Percentiles rank a stretch among this genome's conserved stretches.
Conservation (phyloP, 164 flowering plant genomes). For the Aristolochia fimbriata region DNA sequence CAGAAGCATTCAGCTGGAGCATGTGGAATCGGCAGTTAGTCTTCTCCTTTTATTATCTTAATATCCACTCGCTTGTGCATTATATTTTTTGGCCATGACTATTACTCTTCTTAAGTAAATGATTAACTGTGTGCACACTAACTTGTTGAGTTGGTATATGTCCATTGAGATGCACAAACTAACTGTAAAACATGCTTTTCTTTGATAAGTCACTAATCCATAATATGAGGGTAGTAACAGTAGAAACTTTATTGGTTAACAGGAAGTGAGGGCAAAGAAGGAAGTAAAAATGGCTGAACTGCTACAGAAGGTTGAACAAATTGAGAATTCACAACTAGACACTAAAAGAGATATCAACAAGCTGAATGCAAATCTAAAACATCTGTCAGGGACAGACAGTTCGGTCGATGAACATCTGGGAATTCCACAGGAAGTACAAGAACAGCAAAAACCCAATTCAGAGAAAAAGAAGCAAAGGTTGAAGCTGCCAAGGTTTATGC, state of each 20-base stretch:
- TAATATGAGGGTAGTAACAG: background rate
- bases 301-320: slow-evolving; percentile 28
- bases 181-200: background rate
- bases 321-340: slow-evolving; percentile 34
- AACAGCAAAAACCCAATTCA: slow-evolving; percentile 11
- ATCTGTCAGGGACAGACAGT: slow-evolving; percentile 12
- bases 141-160: too few species aligned
- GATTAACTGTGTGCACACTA: background rate
- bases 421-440: slow-evolving; percentile 9
- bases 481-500: slow-evolving; percentile 47
- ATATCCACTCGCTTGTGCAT: background rate
- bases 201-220: background rate
- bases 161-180: too few species aligned
- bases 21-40: slow-evolving; percentile 38
- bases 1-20: slow-evolving; percentile 37
- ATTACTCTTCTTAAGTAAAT: background rate
- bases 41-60: background rate
- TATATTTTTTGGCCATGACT: background rate
- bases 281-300: slow-evolving; percentile 34
- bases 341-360: slow-evolving; percentile 21
- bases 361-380: slow-evolving; percentile 23
- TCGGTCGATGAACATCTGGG: slow-evolving; percentile 15
- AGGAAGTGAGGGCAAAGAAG: slow-evolving; percentile 31
- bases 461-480: slow-evolving; percentile 9
- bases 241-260: slow-evolving; percentile 9